Base-by-base conservation (phyloP, 208 protist genomes). In the Tritrichomonas foetus region DNA sequence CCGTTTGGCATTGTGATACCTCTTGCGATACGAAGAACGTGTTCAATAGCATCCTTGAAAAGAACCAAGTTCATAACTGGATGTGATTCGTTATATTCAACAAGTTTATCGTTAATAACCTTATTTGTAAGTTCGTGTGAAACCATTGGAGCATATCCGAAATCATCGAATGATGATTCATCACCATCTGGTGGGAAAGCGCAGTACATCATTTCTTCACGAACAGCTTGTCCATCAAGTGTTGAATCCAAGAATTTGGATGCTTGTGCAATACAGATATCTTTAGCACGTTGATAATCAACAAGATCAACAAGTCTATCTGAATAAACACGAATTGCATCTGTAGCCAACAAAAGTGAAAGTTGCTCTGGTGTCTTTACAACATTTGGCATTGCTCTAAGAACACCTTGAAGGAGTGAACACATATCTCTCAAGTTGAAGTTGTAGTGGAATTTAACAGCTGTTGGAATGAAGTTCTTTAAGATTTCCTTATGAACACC, bases 401-500 rank as follows among this genome's bases (percentile, higher is more conserved):
- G 80, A 22, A 97, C 9, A 75, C 97, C 97, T 80, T 98, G 97
- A 94, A 98, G 98, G 69, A 99, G 97, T 95, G 98, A 98, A 94
- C 98, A 98, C 95, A 99, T 97, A 94, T 99, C 98, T 50, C 98
- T 96, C 95, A 99, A 97, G 96, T 99, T 99, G 97, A 99, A 99
- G 94, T 98, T 96, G 96, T 99, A 99, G 95, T 99, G 98, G 96
- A 99, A 99, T 95, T 99, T 99, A 94, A 99, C 96, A 66, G 98
- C 98, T 0, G 98, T 99, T 30, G 98, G 98, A 94, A 99, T 97
- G 95, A 99, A 99, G 33, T 95, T 95, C 93, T 93, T 69, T 78
- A 97, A 97, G 55, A 98, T 96, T 22, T 93, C 36, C 30, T 94
- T 80, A 93, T 97, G 96, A 8, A 98, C 3, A 27, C 96, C 94